Base-by-base conservation (phyloP, 805 yeast species). In the Candida glaebosa region DNA sequence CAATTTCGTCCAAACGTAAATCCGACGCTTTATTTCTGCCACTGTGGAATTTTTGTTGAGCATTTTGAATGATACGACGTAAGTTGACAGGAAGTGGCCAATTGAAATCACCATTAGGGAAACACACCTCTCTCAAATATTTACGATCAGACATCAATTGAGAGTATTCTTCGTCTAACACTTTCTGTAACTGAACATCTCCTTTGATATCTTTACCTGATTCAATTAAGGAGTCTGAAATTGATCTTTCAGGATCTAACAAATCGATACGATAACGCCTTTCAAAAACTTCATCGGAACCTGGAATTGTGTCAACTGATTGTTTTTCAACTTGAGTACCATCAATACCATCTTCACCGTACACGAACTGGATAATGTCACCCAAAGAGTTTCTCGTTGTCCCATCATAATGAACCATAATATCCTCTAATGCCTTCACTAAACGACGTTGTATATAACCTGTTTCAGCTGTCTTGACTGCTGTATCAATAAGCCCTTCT, bases 291-390 rank as follows among this genome's bases (percentile, higher is more conserved):
- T 68, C 81, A 61, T 87, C 87, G 9, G 96, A 84, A 12, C 97
- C 97, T 26, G 97, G 96, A 56, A 93, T 86, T 2, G 97, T 87
- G 60, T 93, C 99, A 43, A 93, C 79, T 8, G 96, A 79, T 69
- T 93, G 99, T 60, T 87, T 89, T 65, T 93, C 99, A 47, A 93
- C 97, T 60, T 90, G 95, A 20, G 97, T 86, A 58, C 96, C 99
- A 73, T 93, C 99, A 56, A 93, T 75, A 68, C 99, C 99, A 71
- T 93, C 99, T 67, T 93, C 99, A 75, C 99, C 99, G 58, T 93
- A 93, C 46, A 90, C 78, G 67, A 93, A 93, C 71, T 93, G 98
- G 55, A 93, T 86, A 48, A 93, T 78, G 60, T 91, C 96, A 57
- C 99, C 99, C 49, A 93, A 71, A 3, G 99, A 95, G 66, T 93